A percentile compares a stretch with the other conserved stretches of the same genome.
These are phyloP conservation scores for Cyclotella choctawhatcheeana DNA, from an alignment of 108 stramenopile genomes.

Conservation along the genomic window DNA sequence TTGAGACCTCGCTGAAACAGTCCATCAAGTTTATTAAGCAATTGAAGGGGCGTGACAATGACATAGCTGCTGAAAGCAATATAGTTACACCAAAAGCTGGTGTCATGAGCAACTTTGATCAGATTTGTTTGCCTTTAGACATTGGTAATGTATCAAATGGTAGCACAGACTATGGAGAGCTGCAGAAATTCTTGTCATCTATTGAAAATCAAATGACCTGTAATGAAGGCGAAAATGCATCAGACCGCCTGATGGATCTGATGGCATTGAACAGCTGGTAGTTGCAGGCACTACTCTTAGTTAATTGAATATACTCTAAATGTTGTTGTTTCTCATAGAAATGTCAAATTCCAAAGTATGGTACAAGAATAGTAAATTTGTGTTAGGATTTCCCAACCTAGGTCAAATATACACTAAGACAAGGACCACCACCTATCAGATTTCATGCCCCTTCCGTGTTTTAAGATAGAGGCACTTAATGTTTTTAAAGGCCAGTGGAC, in stretches of 20 bases:
- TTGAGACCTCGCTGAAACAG: conserved; percentile 19
- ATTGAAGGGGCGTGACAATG: conserved; percentile 11
- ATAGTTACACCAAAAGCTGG: neutral
- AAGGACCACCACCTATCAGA: too few species aligned
- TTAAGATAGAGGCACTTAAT: too few species aligned
- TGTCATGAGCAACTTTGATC: conserved; percentile 6
- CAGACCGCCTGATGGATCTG: neutral
- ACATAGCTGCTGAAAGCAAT: neutral
- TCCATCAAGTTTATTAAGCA: conserved; percentile 24
- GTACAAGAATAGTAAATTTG: too few species aligned
- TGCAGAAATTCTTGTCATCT: neutral
- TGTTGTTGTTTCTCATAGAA: too few species aligned
- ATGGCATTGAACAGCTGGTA: conserved; percentile 15
- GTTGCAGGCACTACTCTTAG: neutral
- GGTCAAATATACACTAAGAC: too few species aligned
- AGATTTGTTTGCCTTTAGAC: conserved; percentile 4
- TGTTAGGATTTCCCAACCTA: too few species aligned
- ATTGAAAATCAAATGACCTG: conserved; percentile 10
- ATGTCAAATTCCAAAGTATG: neutral
- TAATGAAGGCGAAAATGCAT: neutral
- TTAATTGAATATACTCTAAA: neutral
- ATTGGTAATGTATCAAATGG: neutral
- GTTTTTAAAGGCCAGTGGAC: too few species aligned
- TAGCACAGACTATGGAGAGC: neutral
- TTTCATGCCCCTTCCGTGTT: too few species aligned